Evolutionary conservation across 257 asterid genomes (phyloP).

Genomic region (Solanum etuberosum): DNA sequence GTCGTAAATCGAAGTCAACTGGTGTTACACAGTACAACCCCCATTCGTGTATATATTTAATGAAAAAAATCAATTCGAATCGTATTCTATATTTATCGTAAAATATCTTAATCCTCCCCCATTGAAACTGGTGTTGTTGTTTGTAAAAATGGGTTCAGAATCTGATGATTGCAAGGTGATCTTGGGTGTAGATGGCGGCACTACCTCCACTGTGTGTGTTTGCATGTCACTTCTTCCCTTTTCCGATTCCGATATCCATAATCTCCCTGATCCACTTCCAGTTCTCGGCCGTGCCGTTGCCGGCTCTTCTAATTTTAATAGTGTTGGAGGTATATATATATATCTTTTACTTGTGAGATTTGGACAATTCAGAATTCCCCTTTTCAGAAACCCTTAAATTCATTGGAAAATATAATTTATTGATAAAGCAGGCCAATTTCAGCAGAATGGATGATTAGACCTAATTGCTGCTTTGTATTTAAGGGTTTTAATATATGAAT

Average conservation of each 20-base stretch:
- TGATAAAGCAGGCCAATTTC: not conserved
- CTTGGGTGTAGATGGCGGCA: constrained; percentile 29
- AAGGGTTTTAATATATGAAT: not conserved
- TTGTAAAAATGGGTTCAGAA: constrained; percentile 18
- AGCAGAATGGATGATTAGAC: not conserved
- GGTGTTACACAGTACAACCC: not conserved
- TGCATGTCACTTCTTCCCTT: not conserved
- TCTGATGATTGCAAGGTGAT: constrained; percentile 14
- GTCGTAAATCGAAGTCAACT: not conserved
- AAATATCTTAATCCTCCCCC: not conserved
- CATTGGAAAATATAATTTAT: not conserved
- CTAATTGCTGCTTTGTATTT: not conserved
- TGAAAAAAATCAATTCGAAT: not conserved
- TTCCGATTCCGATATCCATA: constrained; percentile 10
- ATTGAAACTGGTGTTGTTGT: not conserved
- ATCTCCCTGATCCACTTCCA: constrained; percentile 70
- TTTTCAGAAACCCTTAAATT: not conserved
- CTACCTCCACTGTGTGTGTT: constrained; percentile 21
- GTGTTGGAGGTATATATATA: constrained; percentile 66
- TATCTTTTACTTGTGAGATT: not conserved
- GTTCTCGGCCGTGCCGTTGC: constrained; percentile 65
- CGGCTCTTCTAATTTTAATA: constrained; percentile 89
- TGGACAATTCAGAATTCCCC: not conserved
- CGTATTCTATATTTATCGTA: not conserved
- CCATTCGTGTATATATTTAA: not conserved